Evolutionary conservation across 106 monocot species (phyloP).

Genomic region (Platanthera guangdongensis): DNA sequence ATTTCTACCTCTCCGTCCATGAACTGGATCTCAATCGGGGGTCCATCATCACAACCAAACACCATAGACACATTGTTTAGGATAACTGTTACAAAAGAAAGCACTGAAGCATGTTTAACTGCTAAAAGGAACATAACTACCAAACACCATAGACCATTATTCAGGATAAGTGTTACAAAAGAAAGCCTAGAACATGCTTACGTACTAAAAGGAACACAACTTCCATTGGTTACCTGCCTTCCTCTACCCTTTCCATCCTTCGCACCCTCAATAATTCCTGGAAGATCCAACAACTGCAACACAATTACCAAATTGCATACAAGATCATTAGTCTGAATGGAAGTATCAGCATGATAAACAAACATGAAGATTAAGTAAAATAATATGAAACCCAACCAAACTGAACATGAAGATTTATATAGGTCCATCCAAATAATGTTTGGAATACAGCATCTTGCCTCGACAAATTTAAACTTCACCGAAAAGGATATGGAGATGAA

Average conservation of each 20-base stretch:
- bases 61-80: background rate
- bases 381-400: background rate
- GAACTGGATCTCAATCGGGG: too few species aligned
- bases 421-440: too few species aligned
- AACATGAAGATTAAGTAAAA: background rate
- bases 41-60: background rate
- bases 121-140: background rate
- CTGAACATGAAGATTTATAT: too few species aligned
- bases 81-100: background rate
- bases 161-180: background rate
- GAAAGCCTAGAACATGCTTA: background rate
- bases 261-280: conserved; percentile 97
- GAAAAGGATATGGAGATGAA: too few species aligned
- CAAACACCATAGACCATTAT: background rate
- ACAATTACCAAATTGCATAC: conserved; percentile 7
- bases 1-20: too few species aligned
- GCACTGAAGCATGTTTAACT: background rate
- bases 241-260: conserved; percentile 99
- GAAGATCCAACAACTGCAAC: conserved; percentile 88
- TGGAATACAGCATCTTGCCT: too few species aligned
- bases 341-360: background rate
- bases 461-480: too few species aligned
- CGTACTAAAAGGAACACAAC: background rate
- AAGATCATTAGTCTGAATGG: background rate
- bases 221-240: conserved; percentile 61